Conservation (phyloP, 2,329 filamentous ascomycete species). For the Exophiala mesophila region DNA sequence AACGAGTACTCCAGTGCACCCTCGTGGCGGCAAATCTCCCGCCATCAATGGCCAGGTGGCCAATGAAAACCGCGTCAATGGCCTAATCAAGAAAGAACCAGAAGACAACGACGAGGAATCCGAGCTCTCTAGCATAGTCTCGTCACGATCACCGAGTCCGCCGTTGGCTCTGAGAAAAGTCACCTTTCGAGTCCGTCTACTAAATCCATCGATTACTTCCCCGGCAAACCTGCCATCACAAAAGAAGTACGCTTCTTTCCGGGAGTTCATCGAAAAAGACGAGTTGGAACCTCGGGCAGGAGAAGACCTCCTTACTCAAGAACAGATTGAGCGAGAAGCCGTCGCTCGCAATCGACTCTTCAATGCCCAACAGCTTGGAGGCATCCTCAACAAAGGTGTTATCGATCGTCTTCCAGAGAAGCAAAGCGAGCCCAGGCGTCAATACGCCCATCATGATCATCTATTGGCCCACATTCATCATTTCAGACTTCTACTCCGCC, state of each 20-base stretch:
- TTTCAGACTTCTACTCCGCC: constrained; percentile 72
- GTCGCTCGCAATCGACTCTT: constrained; percentile 64
- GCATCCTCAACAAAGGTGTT: constrained; percentile 54
- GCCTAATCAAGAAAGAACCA: constrained; percentile 7
- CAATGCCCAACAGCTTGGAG: constrained; percentile 67
- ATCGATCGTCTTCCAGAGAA: constrained; percentile 58
- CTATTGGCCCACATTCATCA: constrained; percentile 72
- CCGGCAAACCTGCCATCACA: constrained; percentile 46
- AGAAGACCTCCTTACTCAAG: constrained; percentile 48
- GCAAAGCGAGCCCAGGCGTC: constrained; percentile 66
- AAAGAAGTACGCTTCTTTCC: constrained; percentile 48
- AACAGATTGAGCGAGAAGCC: constrained; percentile 65
- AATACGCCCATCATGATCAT: constrained; percentile 86
- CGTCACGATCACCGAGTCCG: constrained; percentile 7
- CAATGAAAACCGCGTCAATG: constrained; percentile 5
- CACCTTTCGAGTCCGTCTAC: constrained; percentile 49
- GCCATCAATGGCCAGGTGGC: constrained; percentile 9
- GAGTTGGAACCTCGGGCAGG: constrained; percentile 40
- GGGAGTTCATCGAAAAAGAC: constrained; percentile 61
- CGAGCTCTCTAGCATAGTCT: constrained; percentile 3
- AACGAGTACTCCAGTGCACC: not conserved
- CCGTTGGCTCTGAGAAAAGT: constrained; percentile 30
- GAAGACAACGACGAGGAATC: constrained; percentile 11
- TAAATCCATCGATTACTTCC: constrained; percentile 47
- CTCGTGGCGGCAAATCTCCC: constrained; percentile 1